These are phyloP conservation scores for Dalbergia cultrata DNA, from an alignment of 306 rosid species.

Conservation along the genomic window DNA sequence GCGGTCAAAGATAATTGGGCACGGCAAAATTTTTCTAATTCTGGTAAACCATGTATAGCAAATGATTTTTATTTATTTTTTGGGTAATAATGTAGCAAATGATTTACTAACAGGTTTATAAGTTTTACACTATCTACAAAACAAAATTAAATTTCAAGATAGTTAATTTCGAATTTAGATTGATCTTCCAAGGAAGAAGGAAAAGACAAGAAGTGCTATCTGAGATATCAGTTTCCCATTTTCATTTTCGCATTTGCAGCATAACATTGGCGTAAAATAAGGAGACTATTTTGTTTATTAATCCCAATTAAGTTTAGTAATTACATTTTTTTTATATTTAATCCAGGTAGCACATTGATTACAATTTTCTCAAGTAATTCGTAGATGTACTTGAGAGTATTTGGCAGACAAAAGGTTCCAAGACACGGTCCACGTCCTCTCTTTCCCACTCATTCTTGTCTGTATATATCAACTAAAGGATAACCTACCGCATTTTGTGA, in stretches of 20 bases:
- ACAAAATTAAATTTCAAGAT: background rate
- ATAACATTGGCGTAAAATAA: no score
- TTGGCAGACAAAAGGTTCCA: background rate
- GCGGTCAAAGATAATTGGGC: no score
- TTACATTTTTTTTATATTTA: no score
- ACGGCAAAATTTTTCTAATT: no score
- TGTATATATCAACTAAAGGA: background rate
- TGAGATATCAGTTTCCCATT: background rate
- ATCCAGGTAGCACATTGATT: no score
- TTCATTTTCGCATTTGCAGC: background rate
- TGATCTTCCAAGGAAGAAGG: background rate
- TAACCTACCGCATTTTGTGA: background rate
- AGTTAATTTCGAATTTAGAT: background rate
- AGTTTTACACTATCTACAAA: background rate
- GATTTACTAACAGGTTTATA: background rate
- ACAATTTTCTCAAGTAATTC: no score
- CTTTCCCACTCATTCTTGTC: background rate
- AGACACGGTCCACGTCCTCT: background rate
- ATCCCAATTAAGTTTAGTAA: no score
- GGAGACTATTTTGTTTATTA: no score
- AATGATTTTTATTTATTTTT: no score
- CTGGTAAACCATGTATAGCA: no score
- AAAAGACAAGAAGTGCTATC: background rate
- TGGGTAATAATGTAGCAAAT: no score
- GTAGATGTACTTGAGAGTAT: no score